Base-by-base conservation (phyloP, 805 yeast genomes). In the Candida michaelii region DNA sequence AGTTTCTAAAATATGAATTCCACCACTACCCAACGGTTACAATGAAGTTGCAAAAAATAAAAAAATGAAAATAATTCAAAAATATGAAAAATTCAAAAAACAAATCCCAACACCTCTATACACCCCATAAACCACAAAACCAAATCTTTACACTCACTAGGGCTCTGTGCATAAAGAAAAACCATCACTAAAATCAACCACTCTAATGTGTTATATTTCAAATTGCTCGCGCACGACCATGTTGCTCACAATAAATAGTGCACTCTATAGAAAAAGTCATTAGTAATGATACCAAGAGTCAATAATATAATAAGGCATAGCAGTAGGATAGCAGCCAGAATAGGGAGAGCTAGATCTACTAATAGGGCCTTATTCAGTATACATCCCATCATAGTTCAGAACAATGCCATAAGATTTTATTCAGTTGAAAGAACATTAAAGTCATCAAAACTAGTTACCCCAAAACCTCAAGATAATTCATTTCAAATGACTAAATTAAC, bases 401-500 rank as follows among this genome's bases (percentile, higher is more conserved):
- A n/a, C n/a, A n/a, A n/a, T n/a, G n/a, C n/a, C n/a, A 7, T 27
- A 17, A 14, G 34, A 19, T 16, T 17, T 5, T 31, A 31, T 27
- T 33, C 29, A 27, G 38, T 19, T 5, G 38, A 32, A 19, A 40
- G 38, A 15, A 40, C 43, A 12, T 52, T 66, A 12, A 61, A 56
- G 36, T 47, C 66, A 12, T 53, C 69, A 2, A 45, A 62, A 10
- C 62, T 64, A 47, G 52, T 62, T 7, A 52, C 56, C 30, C 68
- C 69, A 40, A 56, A 54, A 21, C 14, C 37, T 5, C 54, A 53
- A 40, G 57, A 36, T 15, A 36, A 57, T 43, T 69, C 66, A 23
- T 69, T 69, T 46, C 47, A 51, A 10, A 44, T 50, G 37, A 70
- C 76, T 2, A 59, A 53, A 38, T 53, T 69, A 15, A 50, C 63